Base-by-base conservation (phyloP, 2,329 filamentous ascomycete species). In the Juglanconis sp. region DNA sequence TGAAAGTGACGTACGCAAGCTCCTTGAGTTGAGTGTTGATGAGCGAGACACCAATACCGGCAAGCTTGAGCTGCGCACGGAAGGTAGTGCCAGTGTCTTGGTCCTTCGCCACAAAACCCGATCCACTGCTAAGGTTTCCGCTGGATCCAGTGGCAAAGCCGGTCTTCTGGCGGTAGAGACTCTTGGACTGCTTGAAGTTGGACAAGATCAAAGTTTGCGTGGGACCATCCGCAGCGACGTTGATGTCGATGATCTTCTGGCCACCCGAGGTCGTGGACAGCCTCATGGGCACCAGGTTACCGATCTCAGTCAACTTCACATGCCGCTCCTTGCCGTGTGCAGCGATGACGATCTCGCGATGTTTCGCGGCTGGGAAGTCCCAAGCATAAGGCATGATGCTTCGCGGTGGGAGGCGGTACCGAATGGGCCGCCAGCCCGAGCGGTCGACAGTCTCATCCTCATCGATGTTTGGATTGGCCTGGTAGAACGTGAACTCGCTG, bases 331-430 rank as follows among this genome's bases (percentile, higher is more conserved):
- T 91, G 63, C 87, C 87, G 68, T 88, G 87, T 7, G 88, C 89
- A 56, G 81, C 87, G 70, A 99, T 86, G 53, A 98, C 87, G 44
- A 99, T 85, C 72, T 97, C 95, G 69, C 95, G 96, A 76, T 91
- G 89, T 76, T 96, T 97, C n/a, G 92, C 93, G 1, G 95, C 94
- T 1, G 95, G 96, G 75, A 96, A 99, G 71, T 99, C 96, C 95
- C 95, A 99, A 1, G 95, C 94, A 70, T 99, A 99, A 0, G 96
- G 95, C 95, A 99, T 99, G 74, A 99, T 97, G 74, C 94, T 98
- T 62, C 95, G 84, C 11, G 94, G 88, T 2, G 96, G 96, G 35
- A 99, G 80, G 36, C 94, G 89, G 75, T 99, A 99, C 56, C 92
- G 84, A 63, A 99, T 91, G 2, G 92, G 93, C 65, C 91, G 89